These are phyloP conservation scores for Miscanthus lutarioriparius DNA, from an alignment of 176 grass and related monocot genomes.

Conservation along the genomic window DNA sequence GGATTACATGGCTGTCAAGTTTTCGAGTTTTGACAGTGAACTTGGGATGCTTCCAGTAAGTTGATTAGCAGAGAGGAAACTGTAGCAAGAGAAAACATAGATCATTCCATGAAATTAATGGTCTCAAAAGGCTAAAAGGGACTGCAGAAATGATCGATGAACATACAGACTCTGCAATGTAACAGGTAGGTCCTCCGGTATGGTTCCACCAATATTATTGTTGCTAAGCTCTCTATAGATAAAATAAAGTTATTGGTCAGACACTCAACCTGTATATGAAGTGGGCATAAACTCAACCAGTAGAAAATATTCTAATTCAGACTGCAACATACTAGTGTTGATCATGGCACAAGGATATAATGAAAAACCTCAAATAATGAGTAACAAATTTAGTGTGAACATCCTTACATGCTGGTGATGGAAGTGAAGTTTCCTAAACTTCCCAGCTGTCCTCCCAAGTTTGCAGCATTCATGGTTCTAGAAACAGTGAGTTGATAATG, in stretches of 20 bases:
- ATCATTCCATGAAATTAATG: constrained; percentile 1
- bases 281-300: background rate
- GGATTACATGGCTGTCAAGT: constrained; percentile 77
- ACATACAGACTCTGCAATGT: constrained; percentile 82
- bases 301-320: constrained; percentile 4
- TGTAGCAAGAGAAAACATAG: constrained; percentile 36
- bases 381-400: background rate
- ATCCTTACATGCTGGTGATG: constrained; percentile 77
- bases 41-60: constrained; percentile 95
- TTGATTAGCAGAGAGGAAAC: constrained; percentile 95
- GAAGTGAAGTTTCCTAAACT: constrained; percentile 80
- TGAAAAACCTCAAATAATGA: background rate
- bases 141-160: background rate
- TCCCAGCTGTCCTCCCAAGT: constrained; percentile 87
- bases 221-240: constrained; percentile 85
- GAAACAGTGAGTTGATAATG: constrained; percentile 27
- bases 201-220: constrained; percentile 94
- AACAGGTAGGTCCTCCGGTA: constrained; percentile 87
- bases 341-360: constrained; percentile 13
- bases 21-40: constrained; percentile 74
- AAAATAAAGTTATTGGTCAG: background rate
- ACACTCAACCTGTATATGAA: background rate
- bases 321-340: background rate
- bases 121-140: background rate
- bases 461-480: constrained; percentile 89